Evolutionary conservation across 2,329 filamentous ascomycete genomes (phyloP).

Genomic region (Talaromyces funiculosus): DNA sequence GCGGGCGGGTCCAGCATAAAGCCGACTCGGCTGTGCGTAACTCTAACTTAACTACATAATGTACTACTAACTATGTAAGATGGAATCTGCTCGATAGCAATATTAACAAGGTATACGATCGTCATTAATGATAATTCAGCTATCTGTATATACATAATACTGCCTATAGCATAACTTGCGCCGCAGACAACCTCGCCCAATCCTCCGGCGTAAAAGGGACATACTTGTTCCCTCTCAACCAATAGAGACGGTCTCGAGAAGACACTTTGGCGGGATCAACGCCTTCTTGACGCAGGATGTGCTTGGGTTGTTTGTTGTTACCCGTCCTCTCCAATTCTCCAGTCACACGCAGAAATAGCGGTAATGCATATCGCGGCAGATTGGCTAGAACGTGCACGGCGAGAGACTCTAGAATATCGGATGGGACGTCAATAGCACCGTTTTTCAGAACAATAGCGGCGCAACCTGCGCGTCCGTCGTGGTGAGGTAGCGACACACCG

Average conservation of each 20-base stretch:
- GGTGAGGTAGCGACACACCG: conserved; percentile 69
- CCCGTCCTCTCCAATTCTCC: conserved; percentile 64
- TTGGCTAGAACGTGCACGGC: conserved; percentile 52
- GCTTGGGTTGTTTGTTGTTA: conserved; percentile 86
- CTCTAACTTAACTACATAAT: background rate
- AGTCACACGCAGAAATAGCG: conserved; percentile 68
- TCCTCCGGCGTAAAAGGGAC: conserved; percentile 60
- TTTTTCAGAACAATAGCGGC: conserved; percentile 61
- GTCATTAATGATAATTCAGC: background rate
- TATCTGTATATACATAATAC: background rate
- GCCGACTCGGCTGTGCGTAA: conserved; percentile 6
- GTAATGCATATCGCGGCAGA: conserved; percentile 69
- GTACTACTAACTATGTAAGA: no score
- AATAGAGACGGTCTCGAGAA: conserved; percentile 52
- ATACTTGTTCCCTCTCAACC: conserved; percentile 63
- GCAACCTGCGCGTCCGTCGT: conserved; percentile 80
- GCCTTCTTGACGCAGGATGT: conserved; percentile 63
- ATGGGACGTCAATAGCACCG: conserved; percentile 27
- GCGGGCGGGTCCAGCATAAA: conserved; percentile 4
- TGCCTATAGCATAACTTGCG: conserved; percentile 62
- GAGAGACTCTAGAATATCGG: conserved; percentile 52
- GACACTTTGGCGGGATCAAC: conserved; percentile 54
- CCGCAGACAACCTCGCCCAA: conserved; percentile 63
- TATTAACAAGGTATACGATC: background rate
- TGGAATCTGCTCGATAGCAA: background rate